phyloP scores from a whole-genome alignment of 768 basidiomycete genomes.

The Trametes meyenii region DNA sequence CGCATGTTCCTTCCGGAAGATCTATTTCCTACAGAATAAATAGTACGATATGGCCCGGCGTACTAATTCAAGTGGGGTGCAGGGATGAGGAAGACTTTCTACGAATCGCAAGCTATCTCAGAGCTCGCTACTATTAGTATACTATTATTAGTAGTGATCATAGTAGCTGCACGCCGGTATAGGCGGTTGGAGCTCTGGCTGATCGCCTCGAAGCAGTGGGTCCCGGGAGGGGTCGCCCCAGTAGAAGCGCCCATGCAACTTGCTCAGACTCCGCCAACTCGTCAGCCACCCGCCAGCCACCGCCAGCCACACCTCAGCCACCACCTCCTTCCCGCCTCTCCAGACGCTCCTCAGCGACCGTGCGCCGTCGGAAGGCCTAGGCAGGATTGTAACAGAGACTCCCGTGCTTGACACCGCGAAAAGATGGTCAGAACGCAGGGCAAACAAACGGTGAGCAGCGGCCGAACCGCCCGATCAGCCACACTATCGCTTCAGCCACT shows the following conservation, averaged over 20 bases:
- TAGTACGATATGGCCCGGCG: too few species aligned
- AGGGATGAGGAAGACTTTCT: too few species aligned
- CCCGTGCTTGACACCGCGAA: neutral
- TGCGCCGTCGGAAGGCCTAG: neutral
- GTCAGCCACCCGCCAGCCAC: conserved; percentile 25
- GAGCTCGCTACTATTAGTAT: too few species aligned
- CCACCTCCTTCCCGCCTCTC: conserved; percentile 1
- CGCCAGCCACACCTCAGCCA: conserved; percentile 23
- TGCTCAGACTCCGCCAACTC: conserved; percentile 20
- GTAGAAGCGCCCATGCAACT: conserved; percentile 10
- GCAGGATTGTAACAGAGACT: neutral
- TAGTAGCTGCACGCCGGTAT: too few species aligned
- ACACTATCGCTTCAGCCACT: conserved; percentile 35
- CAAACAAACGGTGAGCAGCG: conserved; percentile 38
- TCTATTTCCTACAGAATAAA: too few species aligned
- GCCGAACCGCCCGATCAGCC: conserved; percentile 20
- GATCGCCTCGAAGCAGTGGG: neutral
- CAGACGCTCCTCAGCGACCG: neutral
- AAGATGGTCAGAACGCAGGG: conserved; percentile 34
- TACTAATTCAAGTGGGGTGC: too few species aligned
- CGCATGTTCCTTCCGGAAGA: too few species aligned
- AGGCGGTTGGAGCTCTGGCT: neutral
- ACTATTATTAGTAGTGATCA: too few species aligned
- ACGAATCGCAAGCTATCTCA: too few species aligned
- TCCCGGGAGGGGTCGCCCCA: neutral